Base-by-base conservation (phyloP, 2,329 filamentous ascomycete genomes). In the Sporothrix schenckii region DNA sequence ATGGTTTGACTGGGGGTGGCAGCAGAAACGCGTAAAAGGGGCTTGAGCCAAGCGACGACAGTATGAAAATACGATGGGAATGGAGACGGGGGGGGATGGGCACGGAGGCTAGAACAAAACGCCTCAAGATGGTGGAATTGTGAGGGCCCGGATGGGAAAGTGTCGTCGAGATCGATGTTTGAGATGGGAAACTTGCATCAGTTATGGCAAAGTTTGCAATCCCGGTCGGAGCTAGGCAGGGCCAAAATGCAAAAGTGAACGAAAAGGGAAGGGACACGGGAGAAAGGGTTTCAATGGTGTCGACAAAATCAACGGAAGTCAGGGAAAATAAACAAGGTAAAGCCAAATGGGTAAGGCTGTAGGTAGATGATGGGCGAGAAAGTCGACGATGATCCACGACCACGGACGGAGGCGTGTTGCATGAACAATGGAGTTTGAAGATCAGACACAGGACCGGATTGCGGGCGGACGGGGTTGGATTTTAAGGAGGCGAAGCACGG, bases 401-500 rank as follows among this genome's bases (percentile, higher is more conserved):
- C 66, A 68, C 53, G 66, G 66, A 50, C 24, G 56, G 27, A 52
- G 47, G 9, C 21, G 44, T 49, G 47, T 6, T 69, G 66, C 66
- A 69, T 68, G 54, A 72, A 69, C 73, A 74, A 58, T 27, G 72
- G 71, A 69, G 63, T 73, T 72, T 72, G 77, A 72, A 75, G 77
- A 77, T 77, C 76, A 77, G 76, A 78, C 76, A 76, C 54, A 67
- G 65, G 72, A 47, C 63, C 47, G 63, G 63, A 47, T 21, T 52
- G 63, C 19, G 47, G 44, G 27, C 39, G 44, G 30, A 70, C 24
- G 63, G 49, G 27, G 63, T 27, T 66, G 16, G 47, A 70, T 60
- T 49, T 56, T 54, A 67, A 74, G 75, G 77, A 76, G 75, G 78
- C 78, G 77, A 75, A 76, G 75, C 73, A 74, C 75, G 75, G 76